Base-by-base conservation (phyloP, 306 rosid species). In the Citrullus colocynthis region DNA sequence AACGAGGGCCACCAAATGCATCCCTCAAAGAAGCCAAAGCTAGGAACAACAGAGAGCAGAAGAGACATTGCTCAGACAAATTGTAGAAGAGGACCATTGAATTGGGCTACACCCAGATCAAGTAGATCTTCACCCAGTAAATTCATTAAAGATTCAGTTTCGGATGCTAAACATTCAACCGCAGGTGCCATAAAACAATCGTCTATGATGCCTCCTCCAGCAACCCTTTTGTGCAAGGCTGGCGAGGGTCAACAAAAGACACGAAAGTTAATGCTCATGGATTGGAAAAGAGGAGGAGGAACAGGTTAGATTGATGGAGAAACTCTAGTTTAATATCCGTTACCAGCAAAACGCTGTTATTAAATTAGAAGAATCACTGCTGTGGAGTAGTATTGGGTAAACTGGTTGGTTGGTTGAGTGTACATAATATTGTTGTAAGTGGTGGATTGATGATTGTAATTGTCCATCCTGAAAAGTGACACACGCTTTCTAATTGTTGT, bases 61-160 rank as follows among this genome's bases (percentile, higher is more conserved):
- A 84, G 76, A 84, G 96, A 85, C 64, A 24, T 78, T 16, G 71
- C 80, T 67, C 84, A 78, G 76, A 83, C 85, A 77, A 85, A 78
- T 78, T 81, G 76, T 18, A 86, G 85, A 80, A 89, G 84, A 81
- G 92, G 88, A 61, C 77, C 85, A 45, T 4, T 79, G 62, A 83
- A 82, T 65, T 92, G 99, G 98, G 82, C 96, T 4, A 82, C 91
- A n/a, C 89, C 93, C 28, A 87, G 89, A 75, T 89, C 98, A 83
- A 91, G 97, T 82, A 87, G 98, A 87, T 86, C 97, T 39, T 84
- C 88, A 1, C 91, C 91, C 7, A 72, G 84, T 74, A 92, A 87
- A 82, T 85, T 89, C 51, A 59, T 74, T 75, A 91, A 86, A 82
- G 93, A 86, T 80, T 58, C 86, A 0, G n/a, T 81, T 79, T 79